Base-by-base conservation (phyloP, 2,329 filamentous ascomycete species). In the Nothophoma quercina region DNA sequence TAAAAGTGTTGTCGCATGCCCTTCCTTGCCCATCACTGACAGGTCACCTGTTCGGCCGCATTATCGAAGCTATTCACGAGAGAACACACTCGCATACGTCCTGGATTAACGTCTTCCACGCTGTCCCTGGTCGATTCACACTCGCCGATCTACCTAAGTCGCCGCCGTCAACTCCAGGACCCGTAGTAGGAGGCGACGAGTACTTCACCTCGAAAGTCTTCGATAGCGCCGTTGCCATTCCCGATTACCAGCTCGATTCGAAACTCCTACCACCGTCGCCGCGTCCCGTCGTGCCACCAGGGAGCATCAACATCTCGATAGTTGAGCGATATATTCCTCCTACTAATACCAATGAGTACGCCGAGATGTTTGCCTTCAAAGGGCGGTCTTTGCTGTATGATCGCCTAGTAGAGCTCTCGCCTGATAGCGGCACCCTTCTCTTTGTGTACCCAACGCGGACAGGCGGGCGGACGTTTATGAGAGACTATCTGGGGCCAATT, bases 261-360 rank as follows among this genome's bases (percentile, higher is more conserved):
- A 77, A 76, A 36, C 76, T 79, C 15, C 69, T 80, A 4, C 77
- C 81, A 7, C 77, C 80, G 34, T 81, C 79, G 10, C 83, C 83
- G 9, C 76, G 79, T 48, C 83, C 84, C 2, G 79, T 86, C 34
- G 85, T 86, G 1, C 81, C 84, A 5, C 85, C 85, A 0, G 79
- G 79, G 15, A 84, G 81, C 41, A 83, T 87, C 55, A 79, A 87
- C 47, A 75, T 87, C 32, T 83, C 84, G 2, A 77, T 87, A 10
- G 78, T 88, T 4, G 85, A 88, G 70, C 81, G 85, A 29, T 88
- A 86, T 67, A 84, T 88, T n/a, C 85, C 85, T 15, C 85, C 85
- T 2, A 80, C 83, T 0, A 85, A 80, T 18, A 65, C 74, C 1
- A 79, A 83, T 59, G 85, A 88, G 64, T 85, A 85, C 53, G 71